Conservation (phyloP, 2,329 filamentous ascomycete genomes). For the Macroventuria anomochaeta region DNA sequence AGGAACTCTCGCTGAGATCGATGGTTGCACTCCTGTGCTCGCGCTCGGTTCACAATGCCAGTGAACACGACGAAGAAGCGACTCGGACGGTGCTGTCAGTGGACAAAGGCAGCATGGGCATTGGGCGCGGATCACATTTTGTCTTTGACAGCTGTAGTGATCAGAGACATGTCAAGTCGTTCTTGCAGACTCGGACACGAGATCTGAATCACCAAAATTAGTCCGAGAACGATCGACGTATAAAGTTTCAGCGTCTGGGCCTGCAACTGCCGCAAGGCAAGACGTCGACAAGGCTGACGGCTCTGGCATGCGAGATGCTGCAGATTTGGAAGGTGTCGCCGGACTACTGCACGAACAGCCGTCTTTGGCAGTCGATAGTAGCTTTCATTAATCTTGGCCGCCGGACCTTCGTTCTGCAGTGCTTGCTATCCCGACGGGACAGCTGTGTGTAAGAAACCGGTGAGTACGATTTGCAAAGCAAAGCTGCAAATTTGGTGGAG, state of each 20-base stretch:
- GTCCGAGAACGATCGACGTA: neutral
- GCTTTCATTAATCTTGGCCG: neutral
- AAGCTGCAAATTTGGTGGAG: neutral
- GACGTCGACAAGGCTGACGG: neutral
- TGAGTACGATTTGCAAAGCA: neutral
- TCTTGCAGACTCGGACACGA: neutral
- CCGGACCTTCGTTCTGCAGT: neutral
- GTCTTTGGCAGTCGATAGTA: slow-evolving; percentile 7
- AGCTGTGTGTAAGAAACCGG: slow-evolving; percentile 16
- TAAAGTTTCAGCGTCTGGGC: neutral
- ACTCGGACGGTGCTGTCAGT: neutral
- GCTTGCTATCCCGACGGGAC: neutral
- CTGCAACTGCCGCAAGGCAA: neutral
- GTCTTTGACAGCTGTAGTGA: slow-evolving; percentile 2
- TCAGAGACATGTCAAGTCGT: neutral
- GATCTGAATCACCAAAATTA: neutral
- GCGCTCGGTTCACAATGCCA: neutral
- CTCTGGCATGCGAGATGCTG: neutral
- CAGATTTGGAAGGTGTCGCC: slow-evolving; percentile 5
- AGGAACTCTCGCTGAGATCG: too few relatives aligned
- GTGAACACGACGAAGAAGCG: neutral
- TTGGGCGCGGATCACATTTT: neutral
- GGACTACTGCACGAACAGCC: neutral
- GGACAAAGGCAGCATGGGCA: neutral
- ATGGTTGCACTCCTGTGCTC: too few relatives aligned